Evolutionary conservation across 352 stramenopile genomes (phyloP), one percentile per base, ranked within the genome.

Genomic region (Phytopythium chamaehyphon): DNA sequence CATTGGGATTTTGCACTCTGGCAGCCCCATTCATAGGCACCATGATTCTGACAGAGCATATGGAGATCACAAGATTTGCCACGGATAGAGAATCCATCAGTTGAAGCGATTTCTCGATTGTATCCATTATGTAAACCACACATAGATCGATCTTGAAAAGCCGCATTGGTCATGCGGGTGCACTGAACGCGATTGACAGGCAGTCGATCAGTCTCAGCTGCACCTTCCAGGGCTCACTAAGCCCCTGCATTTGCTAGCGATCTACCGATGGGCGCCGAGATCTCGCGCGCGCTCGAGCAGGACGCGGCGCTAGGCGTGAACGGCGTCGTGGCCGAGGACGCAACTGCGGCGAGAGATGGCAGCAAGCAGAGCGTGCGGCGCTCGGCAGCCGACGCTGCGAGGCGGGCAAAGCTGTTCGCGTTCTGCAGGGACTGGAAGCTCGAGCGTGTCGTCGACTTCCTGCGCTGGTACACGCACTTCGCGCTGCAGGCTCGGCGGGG

Each of bases 361-460:
- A 18, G 4, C 11, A 36, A 22, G 8, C 24, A 39, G 24, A 66
- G 45, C 39, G 50, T 75, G 16, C 61, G 71, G 12, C 67, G 71
- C 21, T 72, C 45, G 1, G 73, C 64, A 1, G 36, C 14, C 6
- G 73, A 86, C 33, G 47, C 86, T 18, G 76, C 72, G 19, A 57
- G 66, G 10, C 72, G 76, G 26, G 59, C 66, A 33, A 61, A 78
- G 44, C 48, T 85, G 23, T 86, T 90, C 35, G 54, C 19, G 7
- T 88, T 88, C 55, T 88, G 76, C 21, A 55, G 51, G 26, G 62
- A 86, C 50, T 90, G 79, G 79, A 68, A 86, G 51, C 54, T 88
- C 2, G 47, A 64, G 24, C 64, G 52, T 16, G 55, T 90, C 24
- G 60, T 51, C 0, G 74, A 80, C 31, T 73, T 88, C 26, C 39